Conservation (phyloP, 768 basidiomycete genomes). For the Nidularia pulvinata region DNA sequence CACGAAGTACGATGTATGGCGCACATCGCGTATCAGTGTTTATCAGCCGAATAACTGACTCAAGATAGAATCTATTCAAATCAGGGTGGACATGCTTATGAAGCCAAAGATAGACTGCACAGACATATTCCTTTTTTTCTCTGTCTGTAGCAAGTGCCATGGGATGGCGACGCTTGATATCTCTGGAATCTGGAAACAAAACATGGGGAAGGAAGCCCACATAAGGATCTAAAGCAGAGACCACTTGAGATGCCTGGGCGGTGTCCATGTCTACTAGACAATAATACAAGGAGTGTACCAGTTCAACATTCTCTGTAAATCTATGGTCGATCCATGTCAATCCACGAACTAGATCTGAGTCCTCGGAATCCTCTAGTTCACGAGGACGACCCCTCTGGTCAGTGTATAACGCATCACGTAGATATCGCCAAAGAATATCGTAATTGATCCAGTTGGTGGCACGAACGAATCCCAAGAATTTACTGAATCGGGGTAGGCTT, state of each 20-base stretch:
- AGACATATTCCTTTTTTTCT: slow-evolving; percentile 5
- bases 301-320: slow-evolving; percentile 8
- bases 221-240: slow-evolving; percentile 3
- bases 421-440: slow-evolving; percentile 5
- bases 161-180: neutral
- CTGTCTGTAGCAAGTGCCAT: neutral
- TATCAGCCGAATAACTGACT: slow-evolving; percentile 4
- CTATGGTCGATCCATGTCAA: slow-evolving; percentile 8
- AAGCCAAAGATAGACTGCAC: slow-evolving; percentile 4
- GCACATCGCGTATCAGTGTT: slow-evolving; percentile 1
- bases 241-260: slow-evolving; percentile 5
- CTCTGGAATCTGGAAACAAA: slow-evolving; percentile 1
- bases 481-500: slow-evolving; percentile 5
- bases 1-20: slow-evolving; percentile 3
- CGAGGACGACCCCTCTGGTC: slow-evolving; percentile 3
- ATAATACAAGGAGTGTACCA: slow-evolving; percentile 6
- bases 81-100: slow-evolving; percentile 7
- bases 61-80: slow-evolving; percentile 7
- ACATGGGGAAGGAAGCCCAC: slow-evolving; percentile 4
- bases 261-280: slow-evolving; percentile 5
- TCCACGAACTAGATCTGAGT: slow-evolving; percentile 3
- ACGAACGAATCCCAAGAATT: neutral
- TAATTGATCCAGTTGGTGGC: slow-evolving; percentile 8
- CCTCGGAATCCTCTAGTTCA: slow-evolving; percentile 5
- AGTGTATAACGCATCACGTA: slow-evolving; percentile 4